Evolutionary conservation across 768 basidiomycete species (phyloP), one percentile per base, ranked within the genome.

Genomic region (Hygrophorus russula): DNA sequence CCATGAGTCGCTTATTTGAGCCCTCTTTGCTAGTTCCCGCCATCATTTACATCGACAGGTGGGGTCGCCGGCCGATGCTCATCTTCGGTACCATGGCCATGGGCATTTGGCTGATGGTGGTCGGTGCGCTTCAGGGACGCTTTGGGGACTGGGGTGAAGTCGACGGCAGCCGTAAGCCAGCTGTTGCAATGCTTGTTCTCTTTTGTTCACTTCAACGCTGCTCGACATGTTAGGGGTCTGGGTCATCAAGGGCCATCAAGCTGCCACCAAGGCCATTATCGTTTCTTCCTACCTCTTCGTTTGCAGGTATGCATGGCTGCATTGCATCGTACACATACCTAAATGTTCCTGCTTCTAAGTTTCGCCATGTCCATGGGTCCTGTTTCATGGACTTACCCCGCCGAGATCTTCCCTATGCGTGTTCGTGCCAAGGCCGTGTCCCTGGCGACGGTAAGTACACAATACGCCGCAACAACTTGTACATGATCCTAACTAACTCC

Each of bases 301-400:
- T 36, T 82, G 76, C 65, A 73, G 61, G 64, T 64, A 30, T 18
- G 47, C 19, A 14, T 31, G 38, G 14, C 33, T 9, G 17, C 4
- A 28, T 42, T 17, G 12, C 11, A 12, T 13, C 14, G 17, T 14
- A 20, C n/a, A 11, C 18, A 33, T 19, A n/a, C n/a, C 33, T 37
- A 6, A n/a, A 11, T n/a, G 13, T 6, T 33, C 30, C 29, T 43
- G 14, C 15, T 3, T 46, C 17, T 12, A 13, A 65, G 69, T 48
- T 84, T 81, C 55, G 80, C 82, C 11, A 69, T 81, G 51, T 80
- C 78, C 20, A 78, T 84, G 71, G 83, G 82, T n/a, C 82, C 82
- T 5, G 76, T 77, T 1, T 78, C 76, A n/a, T 78, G 75, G 76
- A 76, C 75, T 9, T 86, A 85, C 53, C 78, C 80, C 14, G 79